These are phyloP conservation scores for Marvania coccoides DNA, from an alignment of 139 green algal species.

Conservation along the genomic window DNA sequence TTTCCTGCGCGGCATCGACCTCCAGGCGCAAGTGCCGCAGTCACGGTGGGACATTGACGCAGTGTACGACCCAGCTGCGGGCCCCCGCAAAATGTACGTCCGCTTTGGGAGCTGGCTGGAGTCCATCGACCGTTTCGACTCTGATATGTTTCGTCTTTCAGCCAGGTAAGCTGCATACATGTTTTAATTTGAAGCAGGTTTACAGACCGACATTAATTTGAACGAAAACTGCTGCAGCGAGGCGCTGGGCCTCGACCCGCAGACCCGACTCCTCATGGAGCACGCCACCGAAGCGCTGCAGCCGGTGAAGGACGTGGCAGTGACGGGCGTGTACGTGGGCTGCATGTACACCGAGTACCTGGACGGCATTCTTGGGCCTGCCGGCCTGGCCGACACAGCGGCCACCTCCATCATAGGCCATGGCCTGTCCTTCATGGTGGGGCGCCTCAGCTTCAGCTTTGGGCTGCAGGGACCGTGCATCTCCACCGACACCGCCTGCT, in stretches of 20 bases:
- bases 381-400: conserved; percentile 3
- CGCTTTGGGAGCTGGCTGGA: conserved; percentile 50
- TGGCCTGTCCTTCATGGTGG: conserved; percentile 30
- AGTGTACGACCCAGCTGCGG: conserved; percentile 2
- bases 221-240: conserved; percentile 19
- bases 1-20: background rate
- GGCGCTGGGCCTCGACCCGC: conserved; percentile 52
- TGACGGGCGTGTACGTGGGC: conserved; percentile 32
- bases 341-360: conserved; percentile 34
- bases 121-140: conserved; percentile 42
- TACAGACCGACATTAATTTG: background rate
- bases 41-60: conserved; percentile 26
- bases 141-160: conserved; percentile 6
- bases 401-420: conserved; percentile 14
- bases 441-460: conserved; percentile 42
- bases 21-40: background rate
- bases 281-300: background rate
- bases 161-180: background rate
- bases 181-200: background rate
- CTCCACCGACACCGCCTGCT: conserved; percentile 42
- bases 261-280: conserved; percentile 63
- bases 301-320: background rate
- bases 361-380: conserved; percentile 15
- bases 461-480: conserved; percentile 30
- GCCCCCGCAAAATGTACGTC: conserved; percentile 13